These are phyloP conservation scores for Phytophthora pseudosyringae DNA, from an alignment of 352 stramenopile species.

Conservation along the genomic window DNA sequence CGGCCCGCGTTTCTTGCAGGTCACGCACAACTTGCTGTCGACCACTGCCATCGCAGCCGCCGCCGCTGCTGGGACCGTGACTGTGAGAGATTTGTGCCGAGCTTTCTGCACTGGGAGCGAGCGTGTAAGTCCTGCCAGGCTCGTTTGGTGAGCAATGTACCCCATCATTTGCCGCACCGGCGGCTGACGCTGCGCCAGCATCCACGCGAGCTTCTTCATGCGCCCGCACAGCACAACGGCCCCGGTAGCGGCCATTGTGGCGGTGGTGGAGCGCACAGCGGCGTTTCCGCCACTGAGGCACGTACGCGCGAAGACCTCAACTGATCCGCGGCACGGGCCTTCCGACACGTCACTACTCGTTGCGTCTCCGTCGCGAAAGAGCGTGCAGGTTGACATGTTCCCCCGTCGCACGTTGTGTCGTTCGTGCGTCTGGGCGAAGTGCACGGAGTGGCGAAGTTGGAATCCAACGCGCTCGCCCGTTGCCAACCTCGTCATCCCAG, in stretches of 20 bases:
- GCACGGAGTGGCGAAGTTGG: slow-evolving; percentile 69
- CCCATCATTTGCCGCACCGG: slow-evolving; percentile 20
- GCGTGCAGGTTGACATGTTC: slow-evolving; percentile 57
- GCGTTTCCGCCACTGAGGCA: slow-evolving; percentile 42
- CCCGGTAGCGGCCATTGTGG: slow-evolving; percentile 41
- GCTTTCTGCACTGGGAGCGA: slow-evolving; percentile 29
- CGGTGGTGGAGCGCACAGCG: slow-evolving; percentile 34
- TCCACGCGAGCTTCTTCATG: slow-evolving; percentile 78
- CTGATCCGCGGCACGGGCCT: slow-evolving; percentile 25
- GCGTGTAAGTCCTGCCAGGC: slow-evolving; percentile 28
- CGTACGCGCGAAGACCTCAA: slow-evolving; percentile 40
- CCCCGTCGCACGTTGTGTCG: slow-evolving; percentile 45
- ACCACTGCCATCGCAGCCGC: slow-evolving; percentile 17
- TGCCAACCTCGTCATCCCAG: slow-evolving; percentile 47
- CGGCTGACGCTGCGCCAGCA: slow-evolving; percentile 42
- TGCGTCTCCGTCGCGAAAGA: slow-evolving; percentile 55
- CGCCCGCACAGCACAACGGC: slow-evolving; percentile 54
- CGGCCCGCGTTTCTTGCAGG: slow-evolving; percentile 42
- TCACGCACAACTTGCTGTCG: slow-evolving; percentile 41
- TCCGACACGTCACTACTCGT: slow-evolving; percentile 28
- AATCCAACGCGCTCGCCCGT: slow-evolving; percentile 66
- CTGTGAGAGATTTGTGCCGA: slow-evolving; percentile 30
- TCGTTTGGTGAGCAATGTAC: slow-evolving; percentile 23
- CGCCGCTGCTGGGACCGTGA: slow-evolving; percentile 33
- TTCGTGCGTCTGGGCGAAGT: slow-evolving; percentile 52